These are phyloP conservation scores for Rosa lucieae DNA, from an alignment of 306 rosid genomes.

Conservation along the genomic window DNA sequence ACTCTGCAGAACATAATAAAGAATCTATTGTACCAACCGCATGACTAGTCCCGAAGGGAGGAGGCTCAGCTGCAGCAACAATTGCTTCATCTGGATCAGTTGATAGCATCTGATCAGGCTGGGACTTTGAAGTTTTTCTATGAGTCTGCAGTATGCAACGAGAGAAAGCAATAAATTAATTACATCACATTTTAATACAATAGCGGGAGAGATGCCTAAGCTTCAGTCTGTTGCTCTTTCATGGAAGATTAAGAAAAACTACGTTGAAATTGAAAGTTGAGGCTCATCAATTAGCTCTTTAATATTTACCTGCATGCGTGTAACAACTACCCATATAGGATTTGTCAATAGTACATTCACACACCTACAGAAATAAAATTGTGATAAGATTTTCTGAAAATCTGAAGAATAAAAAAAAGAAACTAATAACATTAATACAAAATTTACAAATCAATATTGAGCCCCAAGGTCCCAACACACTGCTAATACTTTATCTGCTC, in stretches of 20 bases:
- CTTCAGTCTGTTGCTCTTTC: not conserved
- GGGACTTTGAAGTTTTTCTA: conserved; percentile 48
- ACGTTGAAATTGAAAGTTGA: conserved; percentile 14
- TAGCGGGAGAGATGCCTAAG: not conserved
- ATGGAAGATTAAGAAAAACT: not conserved
- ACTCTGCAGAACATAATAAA: not conserved
- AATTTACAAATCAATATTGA: not conserved
- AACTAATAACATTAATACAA: not conserved
- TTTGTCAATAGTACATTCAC: conserved; percentile 90
- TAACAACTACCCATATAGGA: conserved; percentile 94
- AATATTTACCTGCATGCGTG: conserved; percentile 85
- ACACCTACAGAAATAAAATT: conserved; percentile 59
- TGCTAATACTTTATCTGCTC: conserved; percentile 2
- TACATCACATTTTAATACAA: not conserved
- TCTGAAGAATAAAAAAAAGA: conserved; percentile 5
- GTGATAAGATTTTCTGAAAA: conserved; percentile 11
- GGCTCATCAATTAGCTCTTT: conserved; percentile 5
- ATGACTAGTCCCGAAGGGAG: conserved; percentile 61
- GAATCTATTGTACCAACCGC: conserved; percentile 52
- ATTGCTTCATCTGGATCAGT: conserved; percentile 38
- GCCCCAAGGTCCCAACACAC: not conserved
- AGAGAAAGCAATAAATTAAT: conserved; percentile 2
- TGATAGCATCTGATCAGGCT: conserved; percentile 30
- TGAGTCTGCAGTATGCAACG: conserved; percentile 55
- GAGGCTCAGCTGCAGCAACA: conserved; percentile 56